These are phyloP conservation scores for Plantago major DNA, from an alignment of 257 asterid genomes.

Conservation along the genomic window DNA sequence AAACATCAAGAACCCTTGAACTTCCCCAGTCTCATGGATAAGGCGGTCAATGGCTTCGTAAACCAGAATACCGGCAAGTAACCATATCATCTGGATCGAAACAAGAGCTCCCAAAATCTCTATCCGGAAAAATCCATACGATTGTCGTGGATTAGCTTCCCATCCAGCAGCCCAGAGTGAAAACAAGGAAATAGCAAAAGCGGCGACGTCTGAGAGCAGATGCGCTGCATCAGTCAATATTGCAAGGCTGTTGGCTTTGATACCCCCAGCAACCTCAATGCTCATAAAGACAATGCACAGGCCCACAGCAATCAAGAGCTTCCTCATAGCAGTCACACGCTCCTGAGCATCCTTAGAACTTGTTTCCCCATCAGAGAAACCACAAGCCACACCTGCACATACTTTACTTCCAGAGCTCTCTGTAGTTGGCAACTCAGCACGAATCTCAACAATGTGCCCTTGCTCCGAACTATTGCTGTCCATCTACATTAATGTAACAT, in stretches of 20 bases:
- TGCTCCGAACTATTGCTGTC: slow-evolving; percentile 37
- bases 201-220: slow-evolving; percentile 81
- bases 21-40: slow-evolving; percentile 57
- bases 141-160: slow-evolving; percentile 91
- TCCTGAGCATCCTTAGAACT: slow-evolving; percentile 63
- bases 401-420: slow-evolving; percentile 48
- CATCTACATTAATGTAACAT: slow-evolving; percentile 42
- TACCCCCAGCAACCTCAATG: slow-evolving; percentile 74
- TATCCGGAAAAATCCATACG: slow-evolving; percentile 80
- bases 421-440: slow-evolving; percentile 23
- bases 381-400: slow-evolving; percentile 74
- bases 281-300: slow-evolving; percentile 73
- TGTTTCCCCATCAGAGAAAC: slow-evolving; percentile 56
- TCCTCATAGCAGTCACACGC: slow-evolving; percentile 65
- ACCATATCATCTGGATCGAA: slow-evolving; percentile 90
- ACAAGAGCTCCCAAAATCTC: slow-evolving; percentile 84
- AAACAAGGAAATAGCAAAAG: slow-evolving; percentile 81
- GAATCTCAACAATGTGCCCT: slow-evolving; percentile 51
- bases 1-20: slow-evolving; percentile 78
- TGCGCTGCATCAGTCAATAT: slow-evolving; percentile 88
- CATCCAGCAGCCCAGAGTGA: slow-evolving; percentile 94
- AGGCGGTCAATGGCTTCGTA: slow-evolving; percentile 79
- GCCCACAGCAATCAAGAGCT: slow-evolving; percentile 56
- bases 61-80: slow-evolving; percentile 82
- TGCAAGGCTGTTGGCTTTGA: slow-evolving; percentile 85